Base-by-base conservation (phyloP, 306 rosid genomes). In the Quillaja saponaria region DNA sequence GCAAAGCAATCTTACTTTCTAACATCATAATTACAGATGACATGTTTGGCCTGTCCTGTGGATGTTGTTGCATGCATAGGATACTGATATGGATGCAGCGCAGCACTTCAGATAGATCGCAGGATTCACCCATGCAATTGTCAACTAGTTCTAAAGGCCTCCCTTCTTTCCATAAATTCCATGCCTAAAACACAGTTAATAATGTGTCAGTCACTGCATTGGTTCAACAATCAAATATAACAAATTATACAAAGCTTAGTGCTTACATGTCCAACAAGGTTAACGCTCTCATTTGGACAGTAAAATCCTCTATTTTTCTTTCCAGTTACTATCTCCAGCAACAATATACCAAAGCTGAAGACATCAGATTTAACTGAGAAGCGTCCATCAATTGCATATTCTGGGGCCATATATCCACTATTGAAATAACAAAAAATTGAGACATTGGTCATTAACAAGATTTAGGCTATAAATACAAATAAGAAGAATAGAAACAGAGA, bases 41-140 rank as follows among this genome's bases (percentile, higher is more conserved):
- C 89, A 83, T 82, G 14, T 48, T 73, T 13, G 94, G 94, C 48
- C 91, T 67, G 54, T 82, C 84, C 42, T 82, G 82, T 2, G 84
- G 80, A 49, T 59, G 75, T 20, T 69, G 70, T 63, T 82, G 86
- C 7, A 75, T 74, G 8, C 88, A 85, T 11, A 85, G 39, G 56
- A 85, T 82, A 71, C 88, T 18, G 8, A 82, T 56, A 19, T 82
- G 92, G 49, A 85, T 63, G 51, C 75, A 63, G 2, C 69, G 77
- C 41, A 46, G 13, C 7, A 78, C 67, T 13, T 85, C 83, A 3
- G 65, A 41, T 1, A 58, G 28, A 51, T 20, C 20, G 54, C 52
- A 64, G 0, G 71, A 19, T 68, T 79, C 3, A 2, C 19, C n/a
- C 0, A 59, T 16, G 19, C 31, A 55, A 19, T 60, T 41, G 38